Evolutionary conservation across 208 protist genomes (phyloP), one percentile per base, ranked within the genome.

Genomic region (Wallacemonas sp.): DNA sequence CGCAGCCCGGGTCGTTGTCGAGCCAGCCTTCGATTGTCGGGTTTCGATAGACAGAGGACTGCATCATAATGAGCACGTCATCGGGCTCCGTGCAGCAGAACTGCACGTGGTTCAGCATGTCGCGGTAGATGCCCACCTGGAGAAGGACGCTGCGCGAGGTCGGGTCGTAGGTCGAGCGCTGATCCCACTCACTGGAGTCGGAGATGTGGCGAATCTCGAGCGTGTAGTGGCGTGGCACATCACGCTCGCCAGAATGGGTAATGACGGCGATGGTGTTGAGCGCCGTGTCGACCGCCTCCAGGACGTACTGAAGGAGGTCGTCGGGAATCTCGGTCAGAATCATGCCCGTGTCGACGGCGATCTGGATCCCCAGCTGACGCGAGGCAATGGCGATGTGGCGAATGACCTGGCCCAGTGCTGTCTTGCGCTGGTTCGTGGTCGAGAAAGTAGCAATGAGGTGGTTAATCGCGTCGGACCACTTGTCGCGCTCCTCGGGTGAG

Each of bases 1-100:
- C 75, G 54, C 81, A 87, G 46, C 74, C 78, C 14, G 64, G 76
- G 22, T 84, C 79, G 39, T 48, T 79, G 32, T 78, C 80, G 10
- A 93, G 84, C 86, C 87, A 96, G 22, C 87, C 84, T 71, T 96
- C 91, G 63, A 94, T 90, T 5, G 88, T 65, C 2, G 91, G 91
- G 45, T 96, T 85, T 29, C 91, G 85, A 66, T 84, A 96, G 41
- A 94, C 84, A 65, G 76, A 73, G 18, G 91, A 92, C 44, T 88
- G 80, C 29, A 88, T 76, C 38, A 96, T 80, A 22, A 75, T 64
- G 31, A 89, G 63, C 39, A 91, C 84, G 38, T 93, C 83, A 20
- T 74, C 69, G 2, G 79, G 63, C 46, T 76, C 64, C 22, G 84
- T 86, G 28, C 88, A 84, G 18, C 44, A 61, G 52, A 94, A 88